Evolutionary conservation across 2,329 filamentous ascomycete genomes (phyloP).

Genomic region (Cladosporium sp.): DNA sequence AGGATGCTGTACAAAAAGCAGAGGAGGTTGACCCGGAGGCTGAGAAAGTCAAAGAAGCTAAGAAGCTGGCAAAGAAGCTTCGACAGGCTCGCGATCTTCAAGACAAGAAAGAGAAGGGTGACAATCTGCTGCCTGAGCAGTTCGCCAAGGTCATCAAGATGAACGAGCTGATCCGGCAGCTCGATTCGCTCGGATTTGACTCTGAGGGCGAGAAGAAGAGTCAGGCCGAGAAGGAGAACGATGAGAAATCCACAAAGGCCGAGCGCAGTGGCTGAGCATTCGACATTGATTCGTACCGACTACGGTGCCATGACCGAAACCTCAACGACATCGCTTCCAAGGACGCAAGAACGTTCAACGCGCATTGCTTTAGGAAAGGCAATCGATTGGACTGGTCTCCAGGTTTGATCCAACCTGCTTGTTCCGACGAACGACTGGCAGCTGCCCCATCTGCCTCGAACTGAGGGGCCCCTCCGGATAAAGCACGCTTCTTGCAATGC

Average conservation of each 20-base stretch:
- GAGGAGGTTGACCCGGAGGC: slow-evolving; percentile 61
- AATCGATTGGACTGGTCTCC: too few species aligned
- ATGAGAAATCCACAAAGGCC: not conserved
- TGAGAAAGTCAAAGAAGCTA: slow-evolving; percentile 87
- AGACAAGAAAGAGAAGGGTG: slow-evolving; percentile 84
- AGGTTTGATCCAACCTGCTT: too few species aligned
- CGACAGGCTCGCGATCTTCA: slow-evolving; percentile 88
- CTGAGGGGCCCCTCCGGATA: too few species aligned
- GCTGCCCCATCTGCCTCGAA: too few species aligned
- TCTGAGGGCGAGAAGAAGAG: slow-evolving; percentile 64
- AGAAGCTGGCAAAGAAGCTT: slow-evolving; percentile 89
- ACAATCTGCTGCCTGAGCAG: slow-evolving; percentile 82
- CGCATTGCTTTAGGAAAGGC: too few species aligned
- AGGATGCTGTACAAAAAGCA: slow-evolving; percentile 26
- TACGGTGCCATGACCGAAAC: too few species aligned
- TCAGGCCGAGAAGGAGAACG: not conserved
- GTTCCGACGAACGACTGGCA: too few species aligned
- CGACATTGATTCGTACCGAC: not conserved
- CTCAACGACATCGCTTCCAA: too few species aligned
- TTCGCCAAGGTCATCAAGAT: slow-evolving; percentile 98
- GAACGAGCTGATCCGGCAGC: slow-evolving; percentile 82
- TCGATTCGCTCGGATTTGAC: slow-evolving; percentile 81
- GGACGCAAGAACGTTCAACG: too few species aligned
- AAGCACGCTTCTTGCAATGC: too few species aligned
- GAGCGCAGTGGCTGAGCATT: not conserved